A percentile compares a stretch with the other conserved stretches of the same genome.
These are phyloP conservation scores for Auricularia heimuer DNA, from an alignment of 768 basidiomycete genomes.

Conservation along the genomic window DNA sequence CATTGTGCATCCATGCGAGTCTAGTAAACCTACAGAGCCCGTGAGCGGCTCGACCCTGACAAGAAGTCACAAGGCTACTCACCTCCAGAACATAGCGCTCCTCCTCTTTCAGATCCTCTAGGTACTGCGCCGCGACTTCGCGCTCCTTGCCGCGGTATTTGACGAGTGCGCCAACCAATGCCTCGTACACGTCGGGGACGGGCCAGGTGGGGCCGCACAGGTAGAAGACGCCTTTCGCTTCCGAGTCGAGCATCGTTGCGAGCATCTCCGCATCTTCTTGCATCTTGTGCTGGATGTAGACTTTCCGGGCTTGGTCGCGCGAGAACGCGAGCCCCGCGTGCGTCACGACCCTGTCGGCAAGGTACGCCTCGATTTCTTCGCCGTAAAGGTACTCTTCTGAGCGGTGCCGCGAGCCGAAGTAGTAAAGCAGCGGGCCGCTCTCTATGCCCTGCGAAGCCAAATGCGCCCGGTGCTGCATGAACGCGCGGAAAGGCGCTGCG, in stretches of 20 bases:
- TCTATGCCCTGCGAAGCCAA: constrained; percentile 64
- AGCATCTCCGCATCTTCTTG: constrained; percentile 74
- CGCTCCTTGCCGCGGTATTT: constrained; percentile 57
- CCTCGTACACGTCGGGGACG: constrained; percentile 96
- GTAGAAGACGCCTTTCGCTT: constrained; percentile 79
- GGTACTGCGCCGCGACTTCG: constrained; percentile 62
- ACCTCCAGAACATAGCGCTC: constrained; percentile 98
- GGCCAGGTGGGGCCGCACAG: constrained; percentile 99
- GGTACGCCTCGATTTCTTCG: constrained; percentile 91
- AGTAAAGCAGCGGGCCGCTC: constrained; percentile 92
- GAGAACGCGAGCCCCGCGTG: constrained; percentile 94
- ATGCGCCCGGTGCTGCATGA: constrained; percentile 90
- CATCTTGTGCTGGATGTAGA: constrained; percentile 99
- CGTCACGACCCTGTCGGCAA: constrained; percentile 74
- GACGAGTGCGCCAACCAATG: constrained; percentile 71
- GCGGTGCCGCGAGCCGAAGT: constrained; percentile 96
- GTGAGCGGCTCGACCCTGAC: neutral
- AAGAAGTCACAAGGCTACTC: neutral
- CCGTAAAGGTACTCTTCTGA: constrained; percentile 96
- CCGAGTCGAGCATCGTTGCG: constrained; percentile 55
- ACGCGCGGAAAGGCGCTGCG: constrained; percentile 98
- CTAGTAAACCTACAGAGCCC: neutral
- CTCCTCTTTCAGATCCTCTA: constrained; percentile 89
- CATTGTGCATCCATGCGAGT: neutral
- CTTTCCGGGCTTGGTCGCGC: constrained; percentile 83